A percentile compares a stretch with the other conserved stretches of the same genome.
phyloP scores from a whole-genome alignment of 1,284 basidiomycete genomes.

The Irpex sp. region DNA sequence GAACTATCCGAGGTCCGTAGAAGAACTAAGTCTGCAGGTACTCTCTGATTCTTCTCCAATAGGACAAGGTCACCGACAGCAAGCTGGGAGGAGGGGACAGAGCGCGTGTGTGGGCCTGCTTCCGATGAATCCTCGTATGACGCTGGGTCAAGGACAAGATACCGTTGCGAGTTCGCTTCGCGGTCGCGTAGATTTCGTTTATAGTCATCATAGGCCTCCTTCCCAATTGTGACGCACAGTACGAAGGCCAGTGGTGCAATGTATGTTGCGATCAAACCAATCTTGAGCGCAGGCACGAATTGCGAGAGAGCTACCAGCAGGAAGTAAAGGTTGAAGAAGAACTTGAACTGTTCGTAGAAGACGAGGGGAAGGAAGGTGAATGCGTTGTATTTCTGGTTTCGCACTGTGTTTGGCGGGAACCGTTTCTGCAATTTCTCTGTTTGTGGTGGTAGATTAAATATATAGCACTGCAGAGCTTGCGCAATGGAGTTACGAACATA shows the following conservation, averaged over 20 bases:
- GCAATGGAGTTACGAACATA: slow-evolving; percentile 26
- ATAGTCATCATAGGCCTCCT: slow-evolving; percentile 98
- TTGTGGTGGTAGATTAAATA: not conserved
- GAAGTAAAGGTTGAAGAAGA: slow-evolving; percentile 99
- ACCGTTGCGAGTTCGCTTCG: slow-evolving; percentile 93
- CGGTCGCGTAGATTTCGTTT: slow-evolving; percentile 87
- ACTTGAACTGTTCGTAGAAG: slow-evolving; percentile 99
- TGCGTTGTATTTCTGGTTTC: slow-evolving; percentile 97
- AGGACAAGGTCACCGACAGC: slow-evolving; percentile 90
- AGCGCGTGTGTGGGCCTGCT: slow-evolving; percentile 55
- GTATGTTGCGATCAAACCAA: slow-evolving; percentile 96
- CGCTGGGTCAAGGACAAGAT: slow-evolving; percentile 73
- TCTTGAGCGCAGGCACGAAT: slow-evolving; percentile 95
- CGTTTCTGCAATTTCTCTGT: slow-evolving; percentile 65
- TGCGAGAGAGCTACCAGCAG: slow-evolving; percentile 95
- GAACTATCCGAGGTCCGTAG: slow-evolving; percentile 83
- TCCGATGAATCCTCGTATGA: slow-evolving; percentile 25
- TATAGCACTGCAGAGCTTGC: not conserved
- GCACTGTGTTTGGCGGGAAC: slow-evolving; percentile 84
- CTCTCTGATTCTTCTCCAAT: slow-evolving; percentile 95
- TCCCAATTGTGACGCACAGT: slow-evolving; percentile 92
- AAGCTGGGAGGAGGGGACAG: slow-evolving; percentile 85
- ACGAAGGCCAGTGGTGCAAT: slow-evolving; percentile 96
- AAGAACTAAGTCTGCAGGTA: slow-evolving; percentile 93
- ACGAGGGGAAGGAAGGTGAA: slow-evolving; percentile 95